These are phyloP conservation scores for Dichotomopilus funicola DNA, from an alignment of 2,329 filamentous ascomycete species.

Conservation along the genomic window DNA sequence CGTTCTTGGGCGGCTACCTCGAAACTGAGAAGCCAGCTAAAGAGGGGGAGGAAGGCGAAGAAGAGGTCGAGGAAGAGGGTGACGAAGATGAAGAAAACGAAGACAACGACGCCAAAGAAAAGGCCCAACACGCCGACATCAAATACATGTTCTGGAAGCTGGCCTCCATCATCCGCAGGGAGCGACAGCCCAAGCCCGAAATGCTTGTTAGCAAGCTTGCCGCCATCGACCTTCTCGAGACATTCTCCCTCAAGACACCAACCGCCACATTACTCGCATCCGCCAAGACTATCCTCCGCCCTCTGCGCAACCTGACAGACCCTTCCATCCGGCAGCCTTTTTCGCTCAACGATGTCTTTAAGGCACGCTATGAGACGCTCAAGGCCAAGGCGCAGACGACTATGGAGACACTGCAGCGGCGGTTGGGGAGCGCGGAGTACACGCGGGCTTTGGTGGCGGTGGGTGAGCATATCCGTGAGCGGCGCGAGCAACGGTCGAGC, in stretches of 20 bases:
- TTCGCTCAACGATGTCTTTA: slow-evolving; percentile 64
- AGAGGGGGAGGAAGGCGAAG: slow-evolving; percentile 14
- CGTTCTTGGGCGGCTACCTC: slow-evolving; percentile 67
- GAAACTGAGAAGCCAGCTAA: slow-evolving; percentile 34
- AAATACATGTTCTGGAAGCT: slow-evolving; percentile 74
- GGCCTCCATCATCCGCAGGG: slow-evolving; percentile 70
- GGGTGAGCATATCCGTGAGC: slow-evolving; percentile 62
- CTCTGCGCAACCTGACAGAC: slow-evolving; percentile 79
- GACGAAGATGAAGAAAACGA: slow-evolving; percentile 40
- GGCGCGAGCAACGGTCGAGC: slow-evolving; percentile 65
- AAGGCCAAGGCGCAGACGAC: slow-evolving; percentile 67
- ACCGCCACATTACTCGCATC: slow-evolving; percentile 52
- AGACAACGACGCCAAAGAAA: slow-evolving; percentile 37
- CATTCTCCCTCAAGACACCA: slow-evolving; percentile 58
- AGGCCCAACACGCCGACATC: slow-evolving; percentile 43
- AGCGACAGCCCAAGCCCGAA: slow-evolving; percentile 56
- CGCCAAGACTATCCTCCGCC: slow-evolving; percentile 52
- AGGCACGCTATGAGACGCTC: slow-evolving; percentile 61
- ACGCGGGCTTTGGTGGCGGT: slow-evolving; percentile 67
- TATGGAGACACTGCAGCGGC: slow-evolving; percentile 77
- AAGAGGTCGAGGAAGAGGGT: slow-evolving; percentile 34
- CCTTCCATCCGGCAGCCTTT: slow-evolving; percentile 64
- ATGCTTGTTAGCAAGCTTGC: slow-evolving; percentile 68
- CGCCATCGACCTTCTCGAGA: slow-evolving; percentile 66
- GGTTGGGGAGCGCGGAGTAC: slow-evolving; percentile 74